A percentile compares a stretch with the other conserved stretches of the same genome.
phyloP scores from a whole-genome alignment of 495 filamentous ascomycete genomes.

The Penicillium taxi region DNA sequence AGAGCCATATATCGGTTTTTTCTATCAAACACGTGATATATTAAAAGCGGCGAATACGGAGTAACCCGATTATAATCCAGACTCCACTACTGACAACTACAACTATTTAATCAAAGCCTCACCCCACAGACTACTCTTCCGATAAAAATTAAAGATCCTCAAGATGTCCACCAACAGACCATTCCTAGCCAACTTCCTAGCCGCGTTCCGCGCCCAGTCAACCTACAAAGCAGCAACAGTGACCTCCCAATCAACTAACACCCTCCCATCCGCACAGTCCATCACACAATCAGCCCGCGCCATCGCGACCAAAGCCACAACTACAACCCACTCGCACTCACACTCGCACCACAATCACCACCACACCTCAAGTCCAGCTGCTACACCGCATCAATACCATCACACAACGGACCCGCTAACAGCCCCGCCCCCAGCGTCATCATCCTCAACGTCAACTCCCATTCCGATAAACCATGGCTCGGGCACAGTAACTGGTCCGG shows the following conservation, averaged over 20 bases:
- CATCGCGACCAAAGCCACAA: slow-evolving; percentile 34
- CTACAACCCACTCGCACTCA: slow-evolving; percentile 10
- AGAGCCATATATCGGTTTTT: too few species aligned
- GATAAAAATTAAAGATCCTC: too few species aligned
- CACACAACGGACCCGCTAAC: too few species aligned
- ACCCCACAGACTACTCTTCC: not conserved
- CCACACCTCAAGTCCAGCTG: slow-evolving; percentile 13
- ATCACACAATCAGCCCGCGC: slow-evolving; percentile 36
- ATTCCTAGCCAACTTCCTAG: slow-evolving; percentile 80
- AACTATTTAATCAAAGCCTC: not conserved
- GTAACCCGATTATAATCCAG: too few species aligned
- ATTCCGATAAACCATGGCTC: slow-evolving; percentile 29
- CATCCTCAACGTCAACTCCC: slow-evolving; percentile 31
- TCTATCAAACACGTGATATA: too few species aligned
- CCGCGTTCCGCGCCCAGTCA: slow-evolving; percentile 65
- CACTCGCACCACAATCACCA: slow-evolving; percentile 17
- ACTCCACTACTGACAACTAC: too few species aligned
- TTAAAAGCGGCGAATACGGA: too few species aligned
- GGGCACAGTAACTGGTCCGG: slow-evolving; percentile 2
- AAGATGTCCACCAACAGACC: slow-evolving; percentile 69
- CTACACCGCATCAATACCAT: too few species aligned
- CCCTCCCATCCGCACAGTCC: slow-evolving; percentile 26
- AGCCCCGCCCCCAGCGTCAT: slow-evolving; percentile 20
- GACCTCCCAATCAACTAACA: slow-evolving; percentile 17
- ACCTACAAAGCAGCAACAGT: slow-evolving; percentile 38